Conservation (phyloP, 192 early-diverging fungal genomes). For the Phlyctochytrium arcticum region DNA sequence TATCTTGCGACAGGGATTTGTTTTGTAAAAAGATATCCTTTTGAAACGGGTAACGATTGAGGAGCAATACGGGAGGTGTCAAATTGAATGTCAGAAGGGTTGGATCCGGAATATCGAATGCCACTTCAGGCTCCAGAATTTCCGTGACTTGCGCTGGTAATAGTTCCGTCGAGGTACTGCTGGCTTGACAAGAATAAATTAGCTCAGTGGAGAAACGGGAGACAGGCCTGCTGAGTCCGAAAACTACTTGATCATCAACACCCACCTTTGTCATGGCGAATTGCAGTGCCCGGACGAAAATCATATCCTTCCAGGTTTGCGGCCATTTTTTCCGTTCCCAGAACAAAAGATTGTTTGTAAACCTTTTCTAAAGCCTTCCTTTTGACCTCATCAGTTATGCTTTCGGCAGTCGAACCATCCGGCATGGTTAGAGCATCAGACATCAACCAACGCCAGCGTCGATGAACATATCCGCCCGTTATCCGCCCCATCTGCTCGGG, state of each 20-base stretch:
- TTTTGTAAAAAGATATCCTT: constrained; percentile 43
- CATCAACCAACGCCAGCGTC: constrained; percentile 27
- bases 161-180: not conserved
- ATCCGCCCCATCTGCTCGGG: constrained; percentile 22
- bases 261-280: too few species aligned
- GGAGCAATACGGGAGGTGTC: constrained; percentile 33
- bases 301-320: too few species aligned
- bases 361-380: constrained; percentile 3
- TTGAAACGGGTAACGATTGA: constrained; percentile 38
- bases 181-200: constrained; percentile 7
- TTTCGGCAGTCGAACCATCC: not conserved
- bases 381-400: not conserved
- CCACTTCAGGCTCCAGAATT: not conserved
- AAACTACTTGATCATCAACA: too few species aligned
- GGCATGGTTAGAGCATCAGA: not conserved
- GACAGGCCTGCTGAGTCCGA: too few species aligned
- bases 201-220: not conserved
- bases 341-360: too few species aligned
- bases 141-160: not conserved
- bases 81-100: constrained; percentile 38
- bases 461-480: constrained; percentile 18
- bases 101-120: constrained; percentile 12
- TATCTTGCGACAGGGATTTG: constrained; percentile 31
- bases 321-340: too few species aligned
- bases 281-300: too few species aligned